Conservation (phyloP, 441 rosid genomes). For the Raphanus hybrid region DNA sequence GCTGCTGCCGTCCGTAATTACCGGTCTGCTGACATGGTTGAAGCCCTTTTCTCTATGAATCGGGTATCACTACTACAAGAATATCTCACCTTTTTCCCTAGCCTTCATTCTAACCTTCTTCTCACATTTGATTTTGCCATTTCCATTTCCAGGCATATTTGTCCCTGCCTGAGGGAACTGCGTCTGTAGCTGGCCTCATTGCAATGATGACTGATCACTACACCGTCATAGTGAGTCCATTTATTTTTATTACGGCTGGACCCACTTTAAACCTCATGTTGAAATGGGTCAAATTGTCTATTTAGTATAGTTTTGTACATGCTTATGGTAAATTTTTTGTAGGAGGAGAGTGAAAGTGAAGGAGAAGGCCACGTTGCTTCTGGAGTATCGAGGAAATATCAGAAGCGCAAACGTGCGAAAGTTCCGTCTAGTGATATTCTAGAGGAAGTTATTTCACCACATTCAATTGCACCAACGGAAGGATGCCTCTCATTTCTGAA, state of each 20-base stretch:
- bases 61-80: constrained; percentile 52
- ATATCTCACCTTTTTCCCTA: constrained; percentile 9
- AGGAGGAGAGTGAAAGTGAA: constrained; percentile 86
- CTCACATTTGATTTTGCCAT: constrained; percentile 6
- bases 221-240: constrained; percentile 67
- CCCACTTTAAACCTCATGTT: neutral
- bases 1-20: constrained; percentile 61
- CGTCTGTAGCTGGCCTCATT: constrained; percentile 89
- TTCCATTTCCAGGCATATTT: constrained; percentile 78
- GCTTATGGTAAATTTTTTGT: constrained; percentile 27
- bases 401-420: constrained; percentile 68
- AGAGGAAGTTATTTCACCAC: constrained; percentile 55
- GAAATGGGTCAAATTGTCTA: neutral
- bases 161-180: constrained; percentile 92
- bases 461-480: constrained; percentile 52
- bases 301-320: neutral
- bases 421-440: constrained; percentile 44
- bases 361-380: constrained; percentile 65
- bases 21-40: constrained; percentile 88
- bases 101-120: neutral
- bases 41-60: constrained; percentile 81
- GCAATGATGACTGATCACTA: constrained; percentile 99
- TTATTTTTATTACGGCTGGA: constrained; percentile 7
- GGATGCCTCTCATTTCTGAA: constrained; percentile 82
- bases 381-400: constrained; percentile 50